phyloP scores from a whole-genome alignment of 2,329 filamentous ascomycete genomes.

The Claviceps capensis region DNA sequence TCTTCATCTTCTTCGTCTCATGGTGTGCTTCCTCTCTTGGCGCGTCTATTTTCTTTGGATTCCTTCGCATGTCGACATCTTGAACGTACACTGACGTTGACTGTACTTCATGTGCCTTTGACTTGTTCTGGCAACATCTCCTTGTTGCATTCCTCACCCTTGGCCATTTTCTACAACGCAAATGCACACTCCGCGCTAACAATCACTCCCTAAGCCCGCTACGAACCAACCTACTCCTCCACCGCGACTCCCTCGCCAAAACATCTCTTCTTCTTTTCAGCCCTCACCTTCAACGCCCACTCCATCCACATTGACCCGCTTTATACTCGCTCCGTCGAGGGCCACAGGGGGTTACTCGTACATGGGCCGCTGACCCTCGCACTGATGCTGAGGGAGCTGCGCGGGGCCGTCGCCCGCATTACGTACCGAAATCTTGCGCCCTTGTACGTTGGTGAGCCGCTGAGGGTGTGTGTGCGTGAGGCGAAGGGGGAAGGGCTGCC shows the following conservation, averaged over 20 bases:
- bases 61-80: not conserved
- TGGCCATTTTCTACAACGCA: not conserved
- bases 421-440: constrained; percentile 74
- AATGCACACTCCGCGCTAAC: not conserved
- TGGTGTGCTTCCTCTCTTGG: too few species aligned
- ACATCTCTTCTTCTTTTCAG: constrained; percentile 81
- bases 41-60: not conserved
- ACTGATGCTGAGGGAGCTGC: constrained; percentile 57
- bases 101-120: too few species aligned
- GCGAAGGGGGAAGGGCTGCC: constrained; percentile 18
- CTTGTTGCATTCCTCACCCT: too few species aligned
- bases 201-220: constrained; percentile 8
- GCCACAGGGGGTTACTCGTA: constrained; percentile 61
- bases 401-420: constrained; percentile 36
- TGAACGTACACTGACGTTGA: too few species aligned
- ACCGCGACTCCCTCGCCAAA: constrained; percentile 50
- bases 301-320: constrained; percentile 69
- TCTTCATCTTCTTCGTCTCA: too few species aligned
- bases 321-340: constrained; percentile 59
- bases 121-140: too few species aligned
- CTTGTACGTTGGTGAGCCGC: constrained; percentile 57
- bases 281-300: constrained; percentile 86
- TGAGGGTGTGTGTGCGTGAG: constrained; percentile 52
- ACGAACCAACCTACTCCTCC: constrained; percentile 26
- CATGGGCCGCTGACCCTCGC: constrained; percentile 76